phyloP scores from a whole-genome alignment of 169 alveolate species.

The Plasmodium coatneyi region DNA sequence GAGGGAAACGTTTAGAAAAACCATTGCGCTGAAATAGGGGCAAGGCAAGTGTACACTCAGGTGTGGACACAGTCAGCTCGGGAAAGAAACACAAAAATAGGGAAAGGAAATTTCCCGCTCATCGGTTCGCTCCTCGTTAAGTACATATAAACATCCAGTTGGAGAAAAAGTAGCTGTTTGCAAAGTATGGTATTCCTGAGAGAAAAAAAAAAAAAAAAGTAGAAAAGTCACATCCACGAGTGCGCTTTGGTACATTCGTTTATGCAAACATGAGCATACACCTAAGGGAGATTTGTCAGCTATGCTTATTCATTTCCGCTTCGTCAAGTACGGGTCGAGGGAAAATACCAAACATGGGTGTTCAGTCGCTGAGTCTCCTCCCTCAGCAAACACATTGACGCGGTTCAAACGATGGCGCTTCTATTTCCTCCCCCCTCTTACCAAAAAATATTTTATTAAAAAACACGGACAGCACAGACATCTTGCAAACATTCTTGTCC shows the following conservation, averaged over 20 bases:
- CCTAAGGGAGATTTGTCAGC: not conserved
- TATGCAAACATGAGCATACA: not conserved
- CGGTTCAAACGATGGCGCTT: not conserved
- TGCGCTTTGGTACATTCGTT: not conserved
- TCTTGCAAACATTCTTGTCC: constrained; percentile 52
- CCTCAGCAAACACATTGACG: not conserved
- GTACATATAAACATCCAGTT: constrained; percentile 50
- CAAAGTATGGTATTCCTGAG: constrained; percentile 53
- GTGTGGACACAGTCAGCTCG: not conserved
- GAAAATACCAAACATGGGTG: not conserved
- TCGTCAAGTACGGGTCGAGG: not conserved
- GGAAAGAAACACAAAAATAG: not conserved
- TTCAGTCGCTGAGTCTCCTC: not conserved
- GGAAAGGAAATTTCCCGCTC: not conserved
- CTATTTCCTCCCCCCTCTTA: not conserved
- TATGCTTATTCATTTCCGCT: not conserved
- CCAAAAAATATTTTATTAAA: constrained; percentile 67
- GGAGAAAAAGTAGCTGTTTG: constrained; percentile 63
- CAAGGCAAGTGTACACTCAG: not conserved
- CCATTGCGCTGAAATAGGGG: not conserved
- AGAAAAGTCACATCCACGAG: not conserved
- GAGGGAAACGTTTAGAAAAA: not conserved
- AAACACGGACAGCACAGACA: constrained; percentile 54
- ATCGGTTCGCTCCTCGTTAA: not conserved
- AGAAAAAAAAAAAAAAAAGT: not conserved